phyloP scores from a whole-genome alignment of 805 yeast species.

The Candida namnaoensis region DNA sequence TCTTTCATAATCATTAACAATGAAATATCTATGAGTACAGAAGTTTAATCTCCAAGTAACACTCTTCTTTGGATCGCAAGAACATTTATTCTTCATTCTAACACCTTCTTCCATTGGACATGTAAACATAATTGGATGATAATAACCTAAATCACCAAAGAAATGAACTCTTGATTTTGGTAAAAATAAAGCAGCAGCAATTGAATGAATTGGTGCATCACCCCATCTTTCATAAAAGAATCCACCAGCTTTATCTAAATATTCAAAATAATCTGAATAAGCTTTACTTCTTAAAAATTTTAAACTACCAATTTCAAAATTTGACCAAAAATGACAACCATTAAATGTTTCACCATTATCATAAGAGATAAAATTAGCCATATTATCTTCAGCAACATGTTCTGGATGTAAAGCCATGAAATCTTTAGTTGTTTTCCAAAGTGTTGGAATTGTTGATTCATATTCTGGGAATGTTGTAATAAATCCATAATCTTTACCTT shows the following conservation, averaged over 20 bases:
- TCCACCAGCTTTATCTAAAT: slow-evolving; percentile 60
- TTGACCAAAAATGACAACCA: slow-evolving; percentile 70
- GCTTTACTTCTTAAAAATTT: slow-evolving; percentile 50
- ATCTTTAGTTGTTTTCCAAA: slow-evolving; percentile 45
- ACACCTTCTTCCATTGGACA: slow-evolving; percentile 66
- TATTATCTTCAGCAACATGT: slow-evolving; percentile 31
- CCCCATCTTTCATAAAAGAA: slow-evolving; percentile 85
- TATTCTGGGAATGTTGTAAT: slow-evolving; percentile 56
- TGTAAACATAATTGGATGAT: slow-evolving; percentile 50
- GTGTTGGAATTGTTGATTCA: slow-evolving; percentile 44
- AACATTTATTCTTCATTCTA: slow-evolving; percentile 54
- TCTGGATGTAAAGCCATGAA: slow-evolving; percentile 32
- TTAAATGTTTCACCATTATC: slow-evolving; percentile 55
- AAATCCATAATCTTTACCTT: slow-evolving; percentile 54
- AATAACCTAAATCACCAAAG: slow-evolving; percentile 66
- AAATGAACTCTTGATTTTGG: slow-evolving; percentile 49
- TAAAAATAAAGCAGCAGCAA: slow-evolving; percentile 53
- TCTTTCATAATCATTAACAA: slow-evolving; percentile 39
- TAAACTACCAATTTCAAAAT: slow-evolving; percentile 62
- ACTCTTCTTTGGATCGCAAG: slow-evolving; percentile 62
- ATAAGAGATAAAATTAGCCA: slow-evolving; percentile 46
- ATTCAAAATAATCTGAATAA: slow-evolving; percentile 48
- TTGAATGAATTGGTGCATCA: slow-evolving; percentile 75
- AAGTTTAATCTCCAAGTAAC: slow-evolving; percentile 63
- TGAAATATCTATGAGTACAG: slow-evolving; percentile 56